Evolutionary conservation across 192 early-diverging fungal genomes (phyloP).

Genomic region (Lobosporangium transversale): DNA sequence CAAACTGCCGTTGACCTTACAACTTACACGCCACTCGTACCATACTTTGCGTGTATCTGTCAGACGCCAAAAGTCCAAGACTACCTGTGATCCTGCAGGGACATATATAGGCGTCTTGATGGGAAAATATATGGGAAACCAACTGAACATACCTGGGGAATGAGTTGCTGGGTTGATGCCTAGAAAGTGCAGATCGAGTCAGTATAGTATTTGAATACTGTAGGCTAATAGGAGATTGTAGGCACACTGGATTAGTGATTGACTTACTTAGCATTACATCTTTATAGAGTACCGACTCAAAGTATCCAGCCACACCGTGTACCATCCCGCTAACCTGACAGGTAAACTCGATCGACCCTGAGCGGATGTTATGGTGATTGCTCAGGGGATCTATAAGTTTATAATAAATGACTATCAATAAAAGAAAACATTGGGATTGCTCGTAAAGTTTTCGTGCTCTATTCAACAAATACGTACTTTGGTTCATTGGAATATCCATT

Average conservation of each 20-base stretch:
- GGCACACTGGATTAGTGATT: not conserved
- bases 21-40: constrained; percentile 92
- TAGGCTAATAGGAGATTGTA: not conserved
- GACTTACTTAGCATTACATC: constrained; percentile 69
- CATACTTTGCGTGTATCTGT: constrained; percentile 86
- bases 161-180: constrained; percentile 86
- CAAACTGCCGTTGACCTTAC: constrained; percentile 24
- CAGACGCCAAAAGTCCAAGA: constrained; percentile 87
- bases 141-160: constrained; percentile 94
- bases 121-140: constrained; percentile 99
- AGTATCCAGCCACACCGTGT: constrained; percentile 97
- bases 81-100: constrained; percentile 64
- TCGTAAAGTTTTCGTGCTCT: not conserved
- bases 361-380: constrained; percentile 83
- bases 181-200: constrained; percentile 54
- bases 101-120: constrained; percentile 76
- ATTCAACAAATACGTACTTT: constrained; percentile 26
- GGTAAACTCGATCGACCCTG: constrained; percentile 63
- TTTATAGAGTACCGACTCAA: constrained; percentile 92
- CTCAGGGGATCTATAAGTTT: constrained; percentile 64
- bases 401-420: no score
- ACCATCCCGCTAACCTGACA: constrained; percentile 67
- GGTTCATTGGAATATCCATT: constrained; percentile 30
- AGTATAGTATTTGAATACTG: not conserved
- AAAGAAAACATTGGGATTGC: not conserved